A percentile compares a stretch with the other conserved stretches of the same genome.
These are phyloP conservation scores for Claviceps purpurea DNA, from an alignment of 2,329 filamentous ascomycete species.

Conservation along the genomic window DNA sequence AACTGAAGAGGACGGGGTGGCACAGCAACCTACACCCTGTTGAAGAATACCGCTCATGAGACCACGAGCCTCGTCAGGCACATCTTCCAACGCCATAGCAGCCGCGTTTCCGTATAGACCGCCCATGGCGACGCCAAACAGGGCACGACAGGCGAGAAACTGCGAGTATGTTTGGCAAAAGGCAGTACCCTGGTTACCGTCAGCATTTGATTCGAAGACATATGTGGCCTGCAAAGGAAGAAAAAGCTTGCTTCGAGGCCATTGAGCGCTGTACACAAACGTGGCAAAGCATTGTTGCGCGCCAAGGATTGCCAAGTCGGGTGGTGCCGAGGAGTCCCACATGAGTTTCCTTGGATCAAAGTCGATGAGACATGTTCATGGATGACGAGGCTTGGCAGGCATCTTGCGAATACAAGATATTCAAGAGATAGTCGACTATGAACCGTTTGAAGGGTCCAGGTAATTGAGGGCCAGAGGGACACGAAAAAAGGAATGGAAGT, in stretches of 20 bases:
- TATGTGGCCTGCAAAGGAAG: background rate
- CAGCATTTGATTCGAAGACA: background rate
- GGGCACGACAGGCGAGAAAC: slow-evolving; percentile 60
- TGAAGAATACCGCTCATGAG: slow-evolving; percentile 66
- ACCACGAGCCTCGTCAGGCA: slow-evolving; percentile 53
- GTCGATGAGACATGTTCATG: background rate
- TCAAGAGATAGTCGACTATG: no score
- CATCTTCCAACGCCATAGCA: slow-evolving; percentile 66
- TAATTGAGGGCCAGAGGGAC: background rate
- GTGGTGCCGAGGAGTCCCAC: background rate
- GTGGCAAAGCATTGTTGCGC: background rate
- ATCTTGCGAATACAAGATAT: no score
- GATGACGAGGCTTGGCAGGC: background rate
- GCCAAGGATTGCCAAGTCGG: slow-evolving; percentile 6
- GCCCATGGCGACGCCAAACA: slow-evolving; percentile 75
- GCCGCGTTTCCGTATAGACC: slow-evolving; percentile 68
- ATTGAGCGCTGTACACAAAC: background rate
- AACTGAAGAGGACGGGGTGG: background rate
- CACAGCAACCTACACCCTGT: slow-evolving; percentile 38
- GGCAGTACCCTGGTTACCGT: slow-evolving; percentile 39
- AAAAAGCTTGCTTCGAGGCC: background rate
- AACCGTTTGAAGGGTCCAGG: no score
- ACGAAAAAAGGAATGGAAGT: background rate
- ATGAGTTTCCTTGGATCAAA: background rate
- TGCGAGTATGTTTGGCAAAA: slow-evolving; percentile 55